Evolutionary conservation across 78 protist species (phyloP).

Genomic region (slime mould (Dictyostelium discoideum)): DNA sequence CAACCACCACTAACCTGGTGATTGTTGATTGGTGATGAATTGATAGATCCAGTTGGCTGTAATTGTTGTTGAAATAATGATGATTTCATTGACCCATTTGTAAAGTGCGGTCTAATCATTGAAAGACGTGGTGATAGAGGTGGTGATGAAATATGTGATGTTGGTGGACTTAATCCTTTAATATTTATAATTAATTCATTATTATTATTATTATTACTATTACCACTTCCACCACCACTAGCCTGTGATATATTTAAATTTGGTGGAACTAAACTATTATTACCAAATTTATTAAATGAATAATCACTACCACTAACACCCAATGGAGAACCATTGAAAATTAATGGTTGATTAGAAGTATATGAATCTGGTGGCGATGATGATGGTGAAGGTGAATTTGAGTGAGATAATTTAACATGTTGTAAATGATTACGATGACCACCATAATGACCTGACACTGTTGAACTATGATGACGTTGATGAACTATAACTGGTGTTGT

Average conservation of each 20-base stretch:
- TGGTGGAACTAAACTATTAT: not conserved
- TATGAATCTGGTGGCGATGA: constrained; percentile 48
- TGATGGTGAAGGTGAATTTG: constrained; percentile 62
- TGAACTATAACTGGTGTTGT: not conserved
- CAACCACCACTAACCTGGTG: no score
- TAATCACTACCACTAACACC: not conserved
- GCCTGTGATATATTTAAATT: not conserved
- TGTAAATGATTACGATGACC: not conserved
- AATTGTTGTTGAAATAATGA: not conserved
- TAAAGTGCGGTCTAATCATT: constrained; percentile 75
- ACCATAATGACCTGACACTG: not conserved
- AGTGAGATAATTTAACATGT: not conserved
- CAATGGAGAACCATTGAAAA: not conserved
- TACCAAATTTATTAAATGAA: not conserved
- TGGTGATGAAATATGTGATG: constrained; percentile 34
- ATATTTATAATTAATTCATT: not conserved
- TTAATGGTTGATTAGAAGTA: not conserved
- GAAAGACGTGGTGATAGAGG: constrained; percentile 72
- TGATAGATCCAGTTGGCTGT: not conserved
- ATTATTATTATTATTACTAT: not conserved
- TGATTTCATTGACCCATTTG: not conserved
- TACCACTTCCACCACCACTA: not conserved
- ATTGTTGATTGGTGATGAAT: not conserved
- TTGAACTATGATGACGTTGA: constrained; percentile 14
- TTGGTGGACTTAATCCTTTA: constrained; percentile 5